A percentile compares a stretch with the other conserved stretches of the same genome.
These are phyloP conservation scores for Xylaria sp. DNA, from an alignment of 2,329 filamentous ascomycete genomes.

Conservation along the genomic window DNA sequence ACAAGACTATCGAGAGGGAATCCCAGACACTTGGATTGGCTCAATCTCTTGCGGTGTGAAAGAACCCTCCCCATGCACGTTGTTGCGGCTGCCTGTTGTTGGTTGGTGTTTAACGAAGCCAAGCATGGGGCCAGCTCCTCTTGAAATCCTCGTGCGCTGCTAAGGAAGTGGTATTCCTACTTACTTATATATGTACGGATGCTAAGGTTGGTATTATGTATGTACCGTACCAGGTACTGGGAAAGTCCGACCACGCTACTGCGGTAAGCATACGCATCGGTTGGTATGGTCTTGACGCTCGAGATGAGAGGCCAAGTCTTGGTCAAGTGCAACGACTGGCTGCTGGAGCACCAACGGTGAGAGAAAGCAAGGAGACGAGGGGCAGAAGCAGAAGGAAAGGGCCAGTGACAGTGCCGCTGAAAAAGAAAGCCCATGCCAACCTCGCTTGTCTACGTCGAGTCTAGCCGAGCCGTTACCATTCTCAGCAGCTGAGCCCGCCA, in stretches of 20 bases:
- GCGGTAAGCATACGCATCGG: background rate
- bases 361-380: background rate
- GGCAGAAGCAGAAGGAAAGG: background rate
- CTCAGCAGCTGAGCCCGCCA: constrained; percentile 26
- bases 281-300: constrained; percentile 6
- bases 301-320: constrained; percentile 2
- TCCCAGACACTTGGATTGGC: constrained; percentile 22
- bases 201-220: background rate
- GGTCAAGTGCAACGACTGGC: background rate
- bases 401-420: constrained; percentile 1
- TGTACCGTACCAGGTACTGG: constrained; percentile 11
- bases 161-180: too few relatives aligned
- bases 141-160: constrained; percentile 8
- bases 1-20: constrained; percentile 16
- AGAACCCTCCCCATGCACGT: constrained; percentile 21
- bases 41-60: constrained; percentile 32
- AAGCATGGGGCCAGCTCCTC: constrained; percentile 17
- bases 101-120: constrained; percentile 24
- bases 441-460: constrained; percentile 23
- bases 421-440: constrained; percentile 21
- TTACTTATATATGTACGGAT: too few relatives aligned
- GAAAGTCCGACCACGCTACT: constrained; percentile 6
- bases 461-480: constrained; percentile 21
- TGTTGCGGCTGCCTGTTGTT: constrained; percentile 28
- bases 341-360: background rate